Percentiles rank a stretch among this genome's conserved stretches.
Evolutionary conservation across 306 rosid genomes (phyloP).

Genomic region (Inga leiocalycina): DNA sequence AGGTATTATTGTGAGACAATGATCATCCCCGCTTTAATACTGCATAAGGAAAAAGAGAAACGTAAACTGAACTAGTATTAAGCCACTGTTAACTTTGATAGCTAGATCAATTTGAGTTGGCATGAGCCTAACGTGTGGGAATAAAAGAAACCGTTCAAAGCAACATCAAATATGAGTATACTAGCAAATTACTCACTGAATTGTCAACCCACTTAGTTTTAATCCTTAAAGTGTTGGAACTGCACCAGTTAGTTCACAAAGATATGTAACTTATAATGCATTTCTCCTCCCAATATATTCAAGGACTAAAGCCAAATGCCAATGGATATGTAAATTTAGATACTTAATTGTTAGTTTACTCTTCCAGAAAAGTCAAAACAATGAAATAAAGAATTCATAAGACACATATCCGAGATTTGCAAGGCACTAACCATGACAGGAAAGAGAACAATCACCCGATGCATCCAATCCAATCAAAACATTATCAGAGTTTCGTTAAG

Average conservation of each 20-base stretch:
- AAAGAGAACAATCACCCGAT: neutral
- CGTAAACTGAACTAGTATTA: neutral
- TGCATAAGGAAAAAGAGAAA: neutral
- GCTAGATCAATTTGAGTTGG: neutral
- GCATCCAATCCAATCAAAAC: neutral
- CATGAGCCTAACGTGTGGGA: neutral
- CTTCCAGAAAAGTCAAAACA: neutral
- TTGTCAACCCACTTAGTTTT: neutral
- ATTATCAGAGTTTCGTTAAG: neutral
- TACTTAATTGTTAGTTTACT: neutral
- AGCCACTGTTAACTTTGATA: neutral
- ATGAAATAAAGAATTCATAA: neutral
- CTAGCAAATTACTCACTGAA: neutral
- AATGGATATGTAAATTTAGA: neutral
- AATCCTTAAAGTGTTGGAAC: neutral
- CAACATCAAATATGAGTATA: neutral
- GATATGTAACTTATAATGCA: neutral
- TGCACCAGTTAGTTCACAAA: neutral
- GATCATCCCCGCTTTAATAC: neutral
- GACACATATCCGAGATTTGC: neutral
- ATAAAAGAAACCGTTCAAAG: slow-evolving; percentile 6
- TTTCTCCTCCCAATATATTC: neutral
- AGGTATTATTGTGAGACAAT: neutral
- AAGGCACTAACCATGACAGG: neutral
- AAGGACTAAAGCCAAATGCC: neutral